A percentile compares a stretch with the other conserved stretches of the same genome.
Conservation (phyloP, 306 rosid species). For the Erythrophleum fordii region DNA sequence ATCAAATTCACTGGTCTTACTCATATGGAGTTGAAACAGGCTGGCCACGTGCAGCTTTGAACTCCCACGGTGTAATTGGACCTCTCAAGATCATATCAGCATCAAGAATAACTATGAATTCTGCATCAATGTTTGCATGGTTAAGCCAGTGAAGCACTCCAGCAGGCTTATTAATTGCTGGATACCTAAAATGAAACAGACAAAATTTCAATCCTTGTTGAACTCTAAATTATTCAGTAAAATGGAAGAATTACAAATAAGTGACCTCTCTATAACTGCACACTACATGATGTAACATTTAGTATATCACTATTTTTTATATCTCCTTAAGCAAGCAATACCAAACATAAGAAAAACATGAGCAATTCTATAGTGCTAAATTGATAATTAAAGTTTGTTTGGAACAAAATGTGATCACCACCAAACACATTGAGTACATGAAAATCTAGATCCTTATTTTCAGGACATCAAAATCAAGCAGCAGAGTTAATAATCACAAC, state of each 20-base stretch:
- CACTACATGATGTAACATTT: background rate
- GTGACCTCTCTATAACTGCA: conserved; percentile 25
- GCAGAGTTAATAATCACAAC: background rate
- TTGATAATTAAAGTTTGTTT: conserved; percentile 10
- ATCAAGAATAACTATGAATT: conserved; percentile 94
- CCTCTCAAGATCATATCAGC: conserved; percentile 99
- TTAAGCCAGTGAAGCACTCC: conserved; percentile 99
- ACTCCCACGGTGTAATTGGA: conserved; percentile 97
- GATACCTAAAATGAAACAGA: conserved; percentile 72
- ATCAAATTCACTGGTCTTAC: conserved; percentile 57
- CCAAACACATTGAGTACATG: conserved; percentile 21
- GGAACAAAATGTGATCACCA: conserved; percentile 13
- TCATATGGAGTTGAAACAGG: conserved; percentile 99
- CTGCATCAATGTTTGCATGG: conserved; percentile 84
- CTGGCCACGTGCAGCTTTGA: conserved; percentile 85
- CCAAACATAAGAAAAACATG: background rate
- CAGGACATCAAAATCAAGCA: conserved; percentile 33
- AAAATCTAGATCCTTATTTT: conserved; percentile 4
- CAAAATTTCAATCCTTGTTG: conserved; percentile 22
- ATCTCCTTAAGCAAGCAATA: conserved; percentile 30
- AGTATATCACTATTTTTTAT: background rate
- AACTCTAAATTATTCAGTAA: conserved; percentile 17
- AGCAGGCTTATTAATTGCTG: conserved; percentile 98
- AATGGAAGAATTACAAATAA: conserved; percentile 12
- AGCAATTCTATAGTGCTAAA: conserved; percentile 6